Evolutionary conservation across 2,329 filamentous ascomycete species (phyloP).

Genomic region (Penicillium sp.): DNA sequence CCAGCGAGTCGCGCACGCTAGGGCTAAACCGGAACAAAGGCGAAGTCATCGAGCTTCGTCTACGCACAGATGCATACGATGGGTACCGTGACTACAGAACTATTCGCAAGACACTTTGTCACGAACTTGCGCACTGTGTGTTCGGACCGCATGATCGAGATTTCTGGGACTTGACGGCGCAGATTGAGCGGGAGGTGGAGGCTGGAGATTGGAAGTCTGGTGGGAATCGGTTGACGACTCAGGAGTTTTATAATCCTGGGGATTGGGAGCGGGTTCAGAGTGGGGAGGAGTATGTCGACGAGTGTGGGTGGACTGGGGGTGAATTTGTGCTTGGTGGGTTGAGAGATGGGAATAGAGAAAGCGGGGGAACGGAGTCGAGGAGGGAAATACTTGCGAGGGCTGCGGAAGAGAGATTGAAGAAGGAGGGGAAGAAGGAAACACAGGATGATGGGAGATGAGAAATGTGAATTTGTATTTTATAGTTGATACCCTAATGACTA

Average conservation of each 20-base stretch:
- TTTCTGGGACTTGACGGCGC: constrained; percentile 86
- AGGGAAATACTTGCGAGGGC: constrained; percentile 73
- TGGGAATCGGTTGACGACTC: constrained; percentile 60
- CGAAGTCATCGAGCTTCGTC: constrained; percentile 82
- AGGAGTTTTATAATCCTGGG: constrained; percentile 60
- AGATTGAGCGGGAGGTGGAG: constrained; percentile 85
- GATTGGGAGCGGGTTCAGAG: constrained; percentile 50
- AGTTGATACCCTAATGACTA: constrained; percentile 3
- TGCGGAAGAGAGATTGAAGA: constrained; percentile 65
- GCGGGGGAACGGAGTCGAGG: constrained; percentile 56
- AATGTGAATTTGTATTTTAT: neutral
- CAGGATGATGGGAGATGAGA: constrained; percentile 19
- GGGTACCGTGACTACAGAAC: constrained; percentile 91
- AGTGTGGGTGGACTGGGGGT: constrained; percentile 75
- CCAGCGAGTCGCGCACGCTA: constrained; percentile 74
- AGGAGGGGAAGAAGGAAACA: constrained; percentile 44
- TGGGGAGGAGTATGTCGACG: constrained; percentile 60
- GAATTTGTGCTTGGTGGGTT: constrained; percentile 69
- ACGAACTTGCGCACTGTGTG: constrained; percentile 93
- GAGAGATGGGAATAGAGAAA: constrained; percentile 41
- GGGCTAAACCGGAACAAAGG: constrained; percentile 85
- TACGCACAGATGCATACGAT: constrained; percentile 91
- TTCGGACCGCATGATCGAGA: constrained; percentile 76
- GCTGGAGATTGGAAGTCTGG: constrained; percentile 72
- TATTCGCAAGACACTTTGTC: constrained; percentile 87